Evolutionary conservation across 2,329 filamentous ascomycete genomes (phyloP), one percentile per base, ranked within the genome.

Genomic region (Endoconidiophora laricicola): DNA sequence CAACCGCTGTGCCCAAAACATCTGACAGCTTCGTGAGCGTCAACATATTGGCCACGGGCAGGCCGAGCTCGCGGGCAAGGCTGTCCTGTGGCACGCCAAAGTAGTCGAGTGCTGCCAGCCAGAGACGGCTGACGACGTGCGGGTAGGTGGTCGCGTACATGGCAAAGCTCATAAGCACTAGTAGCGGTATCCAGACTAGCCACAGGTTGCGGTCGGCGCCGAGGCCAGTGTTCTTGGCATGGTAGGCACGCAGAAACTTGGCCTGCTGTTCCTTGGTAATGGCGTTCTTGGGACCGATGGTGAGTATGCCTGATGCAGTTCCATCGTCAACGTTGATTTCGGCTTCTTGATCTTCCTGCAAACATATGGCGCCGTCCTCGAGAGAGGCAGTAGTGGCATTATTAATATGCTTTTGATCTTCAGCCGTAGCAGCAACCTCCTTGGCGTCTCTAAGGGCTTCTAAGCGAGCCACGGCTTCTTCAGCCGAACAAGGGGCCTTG

Each of bases 231-330:
- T 79, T 66, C 60, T 76, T 79, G 60, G 72, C 69, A 50, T 78
- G 73, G 55, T 78, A 75, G 23, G 71, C 76, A 48, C 75, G 66
- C 42, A 78, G 67, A 55, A 82, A 69, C 56, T 75, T 75, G 56
- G 78, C 76, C 60, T 79, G 76, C 59, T 81, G 77, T 59, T 80
- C 76, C 59, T 72, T 73, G 26, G 78, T 81, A 53, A 81, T 77
- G 49, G 70, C 70, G 58, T 78, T 72, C 63, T 79, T 80, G 53
- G 72, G 69, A 4, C 77, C 76, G 54, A 81, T 79, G 58, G 73
- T 73, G 26, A 81, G 67, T 24, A 78, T 54, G 20, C 56, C 61
- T 1, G 64, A 61, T 65, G 43, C 54, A 24, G 56, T 60, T 1
- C 64, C 62, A 4, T 61, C 67, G 52, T 70, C 69, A 5, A 67